These are phyloP conservation scores for Trypanosoma lewisi DNA, from an alignment of 208 protist genomes.

Conservation along the genomic window DNA sequence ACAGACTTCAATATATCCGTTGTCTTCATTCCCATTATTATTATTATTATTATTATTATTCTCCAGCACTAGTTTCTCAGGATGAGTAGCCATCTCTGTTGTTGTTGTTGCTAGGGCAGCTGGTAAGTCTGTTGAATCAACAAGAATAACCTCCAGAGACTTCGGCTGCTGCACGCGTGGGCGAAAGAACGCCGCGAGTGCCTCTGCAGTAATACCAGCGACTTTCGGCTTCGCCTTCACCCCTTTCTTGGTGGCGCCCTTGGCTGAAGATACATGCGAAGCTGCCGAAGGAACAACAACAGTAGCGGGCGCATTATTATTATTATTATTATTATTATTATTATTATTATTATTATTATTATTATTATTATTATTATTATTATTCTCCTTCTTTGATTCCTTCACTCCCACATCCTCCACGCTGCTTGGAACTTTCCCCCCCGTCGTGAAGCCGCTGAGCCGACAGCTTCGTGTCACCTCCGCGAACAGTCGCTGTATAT, in stretches of 20 bases:
- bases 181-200: constrained; percentile 67
- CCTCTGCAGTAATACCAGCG: constrained; percentile 66
- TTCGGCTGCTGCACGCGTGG: constrained; percentile 6
- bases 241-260: constrained; percentile 7
- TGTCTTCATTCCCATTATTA: no score
- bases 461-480: constrained; percentile 77
- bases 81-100: no score
- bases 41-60: background rate
- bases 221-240: constrained; percentile 33
- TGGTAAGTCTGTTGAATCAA: background rate
- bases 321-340: no score
- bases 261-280: background rate
- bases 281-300: constrained; percentile 7
- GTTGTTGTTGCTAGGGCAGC: no score
- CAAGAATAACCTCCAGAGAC: constrained; percentile 3
- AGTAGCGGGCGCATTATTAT: no score
- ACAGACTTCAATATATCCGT: no score
- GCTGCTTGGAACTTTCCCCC: constrained; percentile 37
- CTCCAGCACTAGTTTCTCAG: background rate
- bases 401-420: constrained; percentile 69
- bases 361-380: no score
- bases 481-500: constrained; percentile 70
- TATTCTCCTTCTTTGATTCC: constrained; percentile 60
- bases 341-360: no score
- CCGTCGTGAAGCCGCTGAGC: constrained; percentile 36